Percentiles rank a stretch among this genome's conserved stretches.
phyloP scores from a whole-genome alignment of 768 basidiomycete species.

The Lentinus brumalis region DNA sequence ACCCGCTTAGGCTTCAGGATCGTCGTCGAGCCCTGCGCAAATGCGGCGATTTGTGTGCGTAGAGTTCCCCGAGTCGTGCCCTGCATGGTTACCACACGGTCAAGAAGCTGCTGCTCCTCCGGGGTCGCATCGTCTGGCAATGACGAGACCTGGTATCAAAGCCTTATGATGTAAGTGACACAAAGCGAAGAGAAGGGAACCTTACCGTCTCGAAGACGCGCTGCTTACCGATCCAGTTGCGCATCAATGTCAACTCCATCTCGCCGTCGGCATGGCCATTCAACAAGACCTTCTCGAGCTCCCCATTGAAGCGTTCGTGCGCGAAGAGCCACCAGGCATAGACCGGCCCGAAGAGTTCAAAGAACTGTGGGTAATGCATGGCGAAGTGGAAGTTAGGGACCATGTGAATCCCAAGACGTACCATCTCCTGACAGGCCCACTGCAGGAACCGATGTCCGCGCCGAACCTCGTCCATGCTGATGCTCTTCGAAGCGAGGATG shows the following conservation, averaged over 20 bases:
- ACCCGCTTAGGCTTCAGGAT: no score
- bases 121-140: no score
- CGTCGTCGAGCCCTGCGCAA: no score
- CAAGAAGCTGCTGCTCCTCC: no score
- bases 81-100: no score
- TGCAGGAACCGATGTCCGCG: not conserved
- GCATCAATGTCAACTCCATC: conserved; percentile 6
- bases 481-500: not conserved
- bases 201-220: not conserved
- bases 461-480: not conserved
- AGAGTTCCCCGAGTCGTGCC: no score
- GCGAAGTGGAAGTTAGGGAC: conserved; percentile 4
- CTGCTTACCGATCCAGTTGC: conserved; percentile 2
- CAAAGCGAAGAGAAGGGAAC: no score
- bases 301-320: conserved; percentile 11
- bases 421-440: not conserved
- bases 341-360: not conserved
- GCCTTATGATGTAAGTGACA: no score
- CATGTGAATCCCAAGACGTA: not conserved
- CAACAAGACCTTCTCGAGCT: not conserved
- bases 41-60: no score
- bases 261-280: conserved; percentile 5
- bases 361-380: conserved; percentile 8
- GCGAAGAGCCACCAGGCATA: conserved; percentile 13
- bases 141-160: no score